Conservation (phyloP, 1,284 basidiomycete genomes). For the Pulveroboletus sp. region DNA sequence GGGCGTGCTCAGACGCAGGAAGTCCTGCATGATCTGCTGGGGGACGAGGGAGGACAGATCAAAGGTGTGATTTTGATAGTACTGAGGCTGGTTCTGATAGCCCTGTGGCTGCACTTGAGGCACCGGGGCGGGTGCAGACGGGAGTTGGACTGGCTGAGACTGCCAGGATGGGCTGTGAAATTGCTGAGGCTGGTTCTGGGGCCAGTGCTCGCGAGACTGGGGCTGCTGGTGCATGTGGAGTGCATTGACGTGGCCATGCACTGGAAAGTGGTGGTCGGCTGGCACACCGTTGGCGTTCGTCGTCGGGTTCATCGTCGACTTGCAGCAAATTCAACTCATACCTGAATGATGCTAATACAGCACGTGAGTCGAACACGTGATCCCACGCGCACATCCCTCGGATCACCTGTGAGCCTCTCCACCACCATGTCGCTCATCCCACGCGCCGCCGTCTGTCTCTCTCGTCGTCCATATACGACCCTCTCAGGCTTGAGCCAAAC, state of each 20-base stretch:
- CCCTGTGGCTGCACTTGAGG: slow-evolving; percentile 25
- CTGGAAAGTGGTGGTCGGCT: slow-evolving; percentile 18
- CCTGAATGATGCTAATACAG: background rate
- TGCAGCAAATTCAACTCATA: background rate
- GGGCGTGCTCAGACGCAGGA: slow-evolving; percentile 52
- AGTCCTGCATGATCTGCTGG: slow-evolving; percentile 55
- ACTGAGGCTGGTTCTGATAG: slow-evolving; percentile 23
- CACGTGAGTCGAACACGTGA: too few species aligned
- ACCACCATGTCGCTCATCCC: slow-evolving; percentile 40
- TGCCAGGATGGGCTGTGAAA: slow-evolving; percentile 29
- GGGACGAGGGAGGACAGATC: slow-evolving; percentile 42
- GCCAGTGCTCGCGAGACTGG: slow-evolving; percentile 25
- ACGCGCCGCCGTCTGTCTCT: slow-evolving; percentile 26
- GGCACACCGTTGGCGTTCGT: slow-evolving; percentile 18
- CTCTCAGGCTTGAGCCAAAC: slow-evolving; percentile 52
- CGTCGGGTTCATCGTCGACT: slow-evolving; percentile 22
- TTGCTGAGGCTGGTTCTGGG: slow-evolving; percentile 24
- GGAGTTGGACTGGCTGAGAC: slow-evolving; percentile 21
- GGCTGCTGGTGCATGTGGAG: slow-evolving; percentile 22
- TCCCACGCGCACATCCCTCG: background rate
- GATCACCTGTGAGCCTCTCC: slow-evolving; percentile 7
- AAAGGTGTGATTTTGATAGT: slow-evolving; percentile 24
- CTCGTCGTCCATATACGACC: slow-evolving; percentile 46
- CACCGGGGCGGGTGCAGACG: slow-evolving; percentile 12
- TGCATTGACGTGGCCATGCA: slow-evolving; percentile 1